phyloP scores from a whole-genome alignment of 129 eudicot species.

The Lactuca saligna region DNA sequence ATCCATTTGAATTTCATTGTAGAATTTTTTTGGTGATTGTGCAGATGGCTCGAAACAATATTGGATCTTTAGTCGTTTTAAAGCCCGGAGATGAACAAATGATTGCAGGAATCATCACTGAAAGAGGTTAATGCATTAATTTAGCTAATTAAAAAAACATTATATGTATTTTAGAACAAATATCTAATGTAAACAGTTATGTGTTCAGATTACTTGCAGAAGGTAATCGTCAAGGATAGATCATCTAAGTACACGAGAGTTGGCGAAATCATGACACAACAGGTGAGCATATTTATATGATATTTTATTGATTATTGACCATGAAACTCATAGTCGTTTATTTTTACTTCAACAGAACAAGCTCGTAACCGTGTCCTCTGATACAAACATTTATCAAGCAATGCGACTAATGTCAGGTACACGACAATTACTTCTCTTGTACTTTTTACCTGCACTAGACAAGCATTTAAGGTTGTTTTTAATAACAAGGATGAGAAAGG shows the following conservation, averaged over 20 bases:
- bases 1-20: neutral
- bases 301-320: neutral
- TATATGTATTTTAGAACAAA: neutral
- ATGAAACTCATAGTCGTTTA: neutral
- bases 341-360: slow-evolving; percentile 45
- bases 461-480: no score
- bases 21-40: neutral
- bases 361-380: slow-evolving; percentile 73
- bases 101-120: slow-evolving; percentile 85
- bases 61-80: slow-evolving; percentile 89
- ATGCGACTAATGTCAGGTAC: slow-evolving; percentile 93
- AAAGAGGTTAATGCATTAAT: slow-evolving; percentile 58
- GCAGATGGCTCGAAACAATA: slow-evolving; percentile 80
- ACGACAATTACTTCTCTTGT: neutral
- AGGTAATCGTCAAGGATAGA: slow-evolving; percentile 65
- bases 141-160: neutral
- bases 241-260: slow-evolving; percentile 63
- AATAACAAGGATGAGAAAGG: no score
- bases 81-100: slow-evolving; percentile 74
- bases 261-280: slow-evolving; percentile 78
- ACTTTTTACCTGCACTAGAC: no score
- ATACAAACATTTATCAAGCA: slow-evolving; percentile 74
- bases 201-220: slow-evolving; percentile 63
- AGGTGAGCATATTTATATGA: slow-evolving; percentile 40
- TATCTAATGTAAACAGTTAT: neutral